phyloP scores from a whole-genome alignment of 495 filamentous ascomycete species.

The Penicillium manginii region DNA sequence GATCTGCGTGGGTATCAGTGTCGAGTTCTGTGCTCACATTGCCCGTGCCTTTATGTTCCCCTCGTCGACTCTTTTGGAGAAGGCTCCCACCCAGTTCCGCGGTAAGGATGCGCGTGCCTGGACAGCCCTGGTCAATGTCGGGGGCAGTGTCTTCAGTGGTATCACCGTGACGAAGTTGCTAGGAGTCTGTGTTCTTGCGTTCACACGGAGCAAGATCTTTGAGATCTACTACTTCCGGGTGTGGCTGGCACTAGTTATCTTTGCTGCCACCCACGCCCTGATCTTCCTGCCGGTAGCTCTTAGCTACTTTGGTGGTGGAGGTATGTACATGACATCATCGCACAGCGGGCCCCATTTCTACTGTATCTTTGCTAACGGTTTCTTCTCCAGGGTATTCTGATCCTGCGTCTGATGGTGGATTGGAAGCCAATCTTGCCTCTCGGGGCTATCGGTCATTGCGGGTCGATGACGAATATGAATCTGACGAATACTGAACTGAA shows the following conservation, averaged over 20 bases:
- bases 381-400: constrained; percentile 71
- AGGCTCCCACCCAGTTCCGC: constrained; percentile 64
- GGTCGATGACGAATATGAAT: constrained; percentile 54
- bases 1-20: constrained; percentile 92
- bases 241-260: constrained; percentile 87
- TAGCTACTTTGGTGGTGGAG: constrained; percentile 83
- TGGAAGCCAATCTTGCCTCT: constrained; percentile 78
- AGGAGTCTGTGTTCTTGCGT: constrained; percentile 89
- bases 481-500: constrained; percentile 49
- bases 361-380: constrained; percentile 5
- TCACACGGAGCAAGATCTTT: constrained; percentile 97
- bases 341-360: not conserved
- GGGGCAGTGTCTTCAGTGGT: constrained; percentile 89
- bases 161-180: constrained; percentile 96
- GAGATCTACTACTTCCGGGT: constrained; percentile 99
- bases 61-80: constrained; percentile 72
- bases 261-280: constrained; percentile 87
- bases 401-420: constrained; percentile 77
- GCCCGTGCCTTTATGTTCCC: constrained; percentile 97
- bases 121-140: constrained; percentile 91
- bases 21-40: constrained; percentile 97
- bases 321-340: constrained; percentile 42
- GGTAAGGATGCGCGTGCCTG: constrained; percentile 85
- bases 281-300: constrained; percentile 91
- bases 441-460: constrained; percentile 54